These are phyloP conservation scores for Calonectria pseudoreteaudii DNA, from an alignment of 2,329 filamentous ascomycete genomes.

Conservation along the genomic window DNA sequence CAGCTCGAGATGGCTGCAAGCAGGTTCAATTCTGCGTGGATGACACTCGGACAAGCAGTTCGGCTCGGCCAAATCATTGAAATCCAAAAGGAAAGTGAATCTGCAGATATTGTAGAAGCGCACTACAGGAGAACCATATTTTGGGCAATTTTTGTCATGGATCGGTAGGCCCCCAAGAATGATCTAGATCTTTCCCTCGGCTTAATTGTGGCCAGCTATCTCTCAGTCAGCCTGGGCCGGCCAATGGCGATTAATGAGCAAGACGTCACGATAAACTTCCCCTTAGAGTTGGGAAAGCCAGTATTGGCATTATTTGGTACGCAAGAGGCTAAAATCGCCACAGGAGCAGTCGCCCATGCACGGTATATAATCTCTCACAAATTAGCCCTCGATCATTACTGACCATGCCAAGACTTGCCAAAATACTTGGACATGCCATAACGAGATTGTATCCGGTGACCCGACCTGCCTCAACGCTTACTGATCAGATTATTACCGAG, in stretches of 20 bases:
- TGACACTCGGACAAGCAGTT: neutral
- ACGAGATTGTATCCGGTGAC: neutral
- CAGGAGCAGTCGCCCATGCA: neutral
- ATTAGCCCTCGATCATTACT: neutral
- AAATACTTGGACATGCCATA: slow-evolving; percentile 6
- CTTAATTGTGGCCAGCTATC: neutral
- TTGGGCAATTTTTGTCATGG: neutral
- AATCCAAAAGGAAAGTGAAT: neutral
- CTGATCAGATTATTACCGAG: neutral
- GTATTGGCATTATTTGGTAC: neutral
- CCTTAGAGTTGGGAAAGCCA: neutral
- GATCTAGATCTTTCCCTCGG: no score
- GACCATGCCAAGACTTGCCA: neutral
- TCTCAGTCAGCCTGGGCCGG: neutral
- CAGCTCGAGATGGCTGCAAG: slow-evolving; percentile 7
- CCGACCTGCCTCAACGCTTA: neutral
- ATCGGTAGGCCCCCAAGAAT: neutral
- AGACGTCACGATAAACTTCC: neutral
- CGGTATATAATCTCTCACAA: neutral
- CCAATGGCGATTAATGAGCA: slow-evolving; percentile 13
- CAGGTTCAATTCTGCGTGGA: slow-evolving; percentile 4
- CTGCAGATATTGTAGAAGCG: neutral
- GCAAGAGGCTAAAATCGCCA: neutral
- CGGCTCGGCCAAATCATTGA: slow-evolving; percentile 8
- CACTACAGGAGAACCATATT: neutral